Conservation (phyloP, 345 rosid species). For the Moricandia moricandioides region DNA sequence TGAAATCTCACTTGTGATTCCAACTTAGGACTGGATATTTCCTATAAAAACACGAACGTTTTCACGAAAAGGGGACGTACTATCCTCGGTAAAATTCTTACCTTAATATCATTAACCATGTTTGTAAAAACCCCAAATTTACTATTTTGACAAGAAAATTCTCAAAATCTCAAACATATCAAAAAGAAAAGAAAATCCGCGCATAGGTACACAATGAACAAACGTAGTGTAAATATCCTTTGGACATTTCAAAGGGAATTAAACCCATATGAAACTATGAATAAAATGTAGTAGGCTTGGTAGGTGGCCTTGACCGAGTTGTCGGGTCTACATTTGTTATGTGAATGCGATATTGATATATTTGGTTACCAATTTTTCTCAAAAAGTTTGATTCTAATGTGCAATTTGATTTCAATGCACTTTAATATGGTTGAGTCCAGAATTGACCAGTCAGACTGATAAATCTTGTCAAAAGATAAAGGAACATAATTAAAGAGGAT, state of each 20-base stretch:
- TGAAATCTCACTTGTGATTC: background rate
- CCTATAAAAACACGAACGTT: background rate
- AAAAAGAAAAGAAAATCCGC: background rate
- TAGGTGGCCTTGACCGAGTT: constrained; percentile 8
- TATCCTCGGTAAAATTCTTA: background rate
- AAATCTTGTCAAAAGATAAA: background rate
- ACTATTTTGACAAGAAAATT: background rate
- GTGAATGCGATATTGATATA: constrained; percentile 2
- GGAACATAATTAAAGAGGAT: background rate
- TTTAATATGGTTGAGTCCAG: background rate
- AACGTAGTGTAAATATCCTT: background rate
- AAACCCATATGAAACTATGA: background rate
- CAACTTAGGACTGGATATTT: background rate
- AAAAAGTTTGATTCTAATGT: background rate
- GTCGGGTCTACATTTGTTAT: background rate
- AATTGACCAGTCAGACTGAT: constrained; percentile 3
- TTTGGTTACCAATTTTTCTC: background rate
- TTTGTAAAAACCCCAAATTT: background rate
- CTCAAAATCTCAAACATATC: background rate
- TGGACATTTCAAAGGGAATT: background rate
- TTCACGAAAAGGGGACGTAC: background rate
- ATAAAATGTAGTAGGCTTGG: background rate
- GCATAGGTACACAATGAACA: background rate
- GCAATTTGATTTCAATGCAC: background rate
- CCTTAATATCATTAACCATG: background rate